Evolutionary conservation across 1,139 yeast genomes (phyloP), one percentile per base, ranked within the genome.

Genomic region (Debaryomyces sp.): DNA sequence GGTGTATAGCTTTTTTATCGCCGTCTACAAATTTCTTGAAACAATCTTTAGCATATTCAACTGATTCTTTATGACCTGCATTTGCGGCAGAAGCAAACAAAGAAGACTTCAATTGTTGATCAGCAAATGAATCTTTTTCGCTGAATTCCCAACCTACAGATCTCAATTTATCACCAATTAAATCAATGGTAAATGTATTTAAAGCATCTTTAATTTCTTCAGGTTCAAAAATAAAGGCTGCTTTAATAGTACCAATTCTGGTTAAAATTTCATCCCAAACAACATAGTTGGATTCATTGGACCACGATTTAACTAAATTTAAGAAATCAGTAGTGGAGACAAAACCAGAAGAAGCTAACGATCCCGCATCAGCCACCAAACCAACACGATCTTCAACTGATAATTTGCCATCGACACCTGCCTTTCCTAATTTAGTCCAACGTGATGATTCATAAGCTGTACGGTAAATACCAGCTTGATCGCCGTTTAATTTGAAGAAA

Each of bases 361-460:
- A 81, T 46, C 81, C 84, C 23, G 89, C 88, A 71, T 89, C 96
- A 23, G 95, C 90, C 43, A 89, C 89, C 56, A 89, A 80, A 48
- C 96, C 96, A 49, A 88, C 87, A 67, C 95, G 84, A 66, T 89
- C 96, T 65, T 87, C 92, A 45, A 86, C 89, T 6, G 92, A 78
- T 56, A 89, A 77, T 56, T 81, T 73, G 27, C 89, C 88, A 17
- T 75, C 75, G 35, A 73, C 73, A 50, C 90, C 91, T 46, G 89
- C 90, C 56, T 78, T 67, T 49, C 94, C 90, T 57, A 90, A 80
- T 68, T 84, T 85, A 45, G 75, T 67, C 84, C 95, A 83, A 66
- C 96, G 87, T 48, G 81, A 84, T 34, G 86, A 77, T 10, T 88
- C 75, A 68, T 91, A 90, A 29, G 87, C 80, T 44, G 95, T 87